Evolutionary conservation across 2,329 filamentous ascomycete species (phyloP).

Genomic region (Neoarthrinium moseri): DNA sequence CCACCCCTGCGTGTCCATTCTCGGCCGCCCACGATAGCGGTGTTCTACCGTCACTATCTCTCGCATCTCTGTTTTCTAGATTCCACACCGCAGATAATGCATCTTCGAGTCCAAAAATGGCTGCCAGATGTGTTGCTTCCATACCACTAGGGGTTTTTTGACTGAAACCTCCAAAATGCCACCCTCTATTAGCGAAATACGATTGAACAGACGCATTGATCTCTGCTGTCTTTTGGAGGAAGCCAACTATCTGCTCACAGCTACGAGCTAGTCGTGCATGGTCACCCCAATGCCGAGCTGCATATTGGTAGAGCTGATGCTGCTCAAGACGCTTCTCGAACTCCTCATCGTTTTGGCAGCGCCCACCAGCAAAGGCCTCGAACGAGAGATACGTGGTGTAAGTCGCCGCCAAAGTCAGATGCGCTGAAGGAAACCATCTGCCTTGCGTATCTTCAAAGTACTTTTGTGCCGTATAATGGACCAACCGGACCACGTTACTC

Average conservation of each 20-base stretch:
- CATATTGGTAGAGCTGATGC: constrained; percentile 11
- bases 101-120: constrained; percentile 6
- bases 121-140: constrained; percentile 6
- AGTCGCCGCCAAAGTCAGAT: constrained; percentile 22
- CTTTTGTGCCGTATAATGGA: constrained; percentile 43
- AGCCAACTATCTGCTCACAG: background rate
- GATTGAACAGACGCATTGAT: constrained; percentile 1
- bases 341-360: background rate
- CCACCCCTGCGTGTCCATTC: constrained; percentile 2
- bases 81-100: background rate
- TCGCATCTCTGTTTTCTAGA: background rate
- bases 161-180: background rate
- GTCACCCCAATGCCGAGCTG: constrained; percentile 13
- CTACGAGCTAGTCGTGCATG: background rate
- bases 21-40: constrained; percentile 4
- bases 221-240: constrained; percentile 1
- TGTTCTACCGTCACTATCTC: background rate
- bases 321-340: constrained; percentile 3
- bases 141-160: background rate
- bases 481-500: constrained; percentile 35
- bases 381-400: constrained; percentile 37
- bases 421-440: constrained; percentile 28
- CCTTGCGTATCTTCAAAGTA: constrained; percentile 33
- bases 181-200: background rate
- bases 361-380: background rate